Base-by-base conservation (phyloP, 768 basidiomycete genomes). In the Clitopilus hobsonii region DNA sequence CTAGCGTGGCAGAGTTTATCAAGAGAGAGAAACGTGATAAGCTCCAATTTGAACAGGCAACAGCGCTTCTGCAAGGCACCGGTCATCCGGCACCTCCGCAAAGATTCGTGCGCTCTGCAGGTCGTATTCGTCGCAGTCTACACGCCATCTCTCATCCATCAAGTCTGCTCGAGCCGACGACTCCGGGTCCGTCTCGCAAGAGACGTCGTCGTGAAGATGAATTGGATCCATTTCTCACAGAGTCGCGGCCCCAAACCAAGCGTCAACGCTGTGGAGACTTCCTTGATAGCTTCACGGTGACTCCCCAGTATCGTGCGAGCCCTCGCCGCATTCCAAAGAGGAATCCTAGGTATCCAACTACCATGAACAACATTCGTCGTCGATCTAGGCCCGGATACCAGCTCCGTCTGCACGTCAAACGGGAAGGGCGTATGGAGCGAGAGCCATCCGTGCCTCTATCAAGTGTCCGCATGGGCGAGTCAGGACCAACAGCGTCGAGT, bases 1-100 rank as follows among this genome's bases (percentile, higher is more conserved):
- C 57, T 16, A 22, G 47, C 38, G 28, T 58, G 20, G 48, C 51
- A n/a, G 57, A 58, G 25, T 58, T 54, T 36, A 29, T 58, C 18
- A 45, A 45, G 41, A 45, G 41, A 23, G n/a, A 45, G 18, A 20
- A 45, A 20, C 5, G 41, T 8, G 41, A 45, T 23, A 16, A 20
- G 4, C 41, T 45, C 10, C 41, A 45, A 20, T 4, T 45, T 11
- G 41, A 45, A 20, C 41, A 45, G 18, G 41, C 41, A 45, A 16
- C 10, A 8, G n/a, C 22, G 2, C 22, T 10, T 20, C 8, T 45
- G 10, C 41, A 18, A 23, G 41, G 41, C 22, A 20, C 41, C 2
- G 14, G n/a, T 10, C n/a, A 11, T 23, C 18, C n/a, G 41, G 41
- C 22, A 16, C n/a, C 22, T 20, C 41, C 41, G 10, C 41, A 45